phyloP scores from a whole-genome alignment of 2,329 filamentous ascomycete species.

The Fusarium goolgardi region DNA sequence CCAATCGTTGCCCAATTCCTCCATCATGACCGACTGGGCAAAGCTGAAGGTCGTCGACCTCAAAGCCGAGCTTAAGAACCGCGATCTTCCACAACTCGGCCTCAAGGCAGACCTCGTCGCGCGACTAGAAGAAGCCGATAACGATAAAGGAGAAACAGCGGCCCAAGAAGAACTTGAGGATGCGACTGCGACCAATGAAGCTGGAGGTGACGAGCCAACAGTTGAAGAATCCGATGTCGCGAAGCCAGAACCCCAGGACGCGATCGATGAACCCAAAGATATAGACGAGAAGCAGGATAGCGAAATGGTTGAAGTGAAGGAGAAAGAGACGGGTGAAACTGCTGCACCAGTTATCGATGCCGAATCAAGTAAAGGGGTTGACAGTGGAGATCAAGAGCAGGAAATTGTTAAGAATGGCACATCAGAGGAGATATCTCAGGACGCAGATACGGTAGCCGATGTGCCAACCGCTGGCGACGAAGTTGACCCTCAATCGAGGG shows the following conservation, averaged over 20 bases:
- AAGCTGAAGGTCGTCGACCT: slow-evolving; percentile 80
- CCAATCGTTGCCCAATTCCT: slow-evolving; percentile 23
- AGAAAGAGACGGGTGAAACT: neutral
- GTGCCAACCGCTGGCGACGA: slow-evolving; percentile 19
- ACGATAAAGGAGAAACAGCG: slow-evolving; percentile 16
- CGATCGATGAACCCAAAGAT: slow-evolving; percentile 16
- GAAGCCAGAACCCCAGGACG: slow-evolving; percentile 4
- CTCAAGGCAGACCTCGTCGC: slow-evolving; percentile 78
- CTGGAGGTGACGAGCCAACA: slow-evolving; percentile 10
- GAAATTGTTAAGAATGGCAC: slow-evolving; percentile 24
- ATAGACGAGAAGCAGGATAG: slow-evolving; percentile 12
- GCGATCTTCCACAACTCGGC: slow-evolving; percentile 75
- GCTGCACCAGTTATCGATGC: slow-evolving; percentile 1
- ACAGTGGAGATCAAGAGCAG: slow-evolving; percentile 8
- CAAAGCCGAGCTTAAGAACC: slow-evolving; percentile 77
- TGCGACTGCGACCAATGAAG: slow-evolving; percentile 25
- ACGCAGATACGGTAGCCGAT: slow-evolving; percentile 3
- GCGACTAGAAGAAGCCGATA: slow-evolving; percentile 60
- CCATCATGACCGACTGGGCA: slow-evolving; percentile 63
- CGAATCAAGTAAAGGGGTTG: slow-evolving; percentile 9
- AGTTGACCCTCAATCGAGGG: slow-evolving; percentile 17
- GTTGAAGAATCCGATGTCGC: slow-evolving; percentile 3
- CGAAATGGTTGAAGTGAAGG: slow-evolving; percentile 1
- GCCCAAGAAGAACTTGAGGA: slow-evolving; percentile 21
- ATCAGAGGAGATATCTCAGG: slow-evolving; percentile 11